Base-by-base conservation (phyloP, 192 early-diverging fungal species). In the Coemansia sp. region DNA sequence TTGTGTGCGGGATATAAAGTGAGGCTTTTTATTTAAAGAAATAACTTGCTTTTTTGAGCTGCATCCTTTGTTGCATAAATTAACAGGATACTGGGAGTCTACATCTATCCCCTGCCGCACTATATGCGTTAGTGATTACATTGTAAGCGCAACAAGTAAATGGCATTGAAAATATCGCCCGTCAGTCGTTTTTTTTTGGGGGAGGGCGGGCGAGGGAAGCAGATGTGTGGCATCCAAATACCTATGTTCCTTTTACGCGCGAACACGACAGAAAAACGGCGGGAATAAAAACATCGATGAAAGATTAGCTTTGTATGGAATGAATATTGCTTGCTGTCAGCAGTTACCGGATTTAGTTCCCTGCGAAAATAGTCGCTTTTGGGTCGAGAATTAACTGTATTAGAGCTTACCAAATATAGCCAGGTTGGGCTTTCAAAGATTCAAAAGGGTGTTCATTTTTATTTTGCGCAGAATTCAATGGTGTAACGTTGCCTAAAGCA, bases 41-140 rank as follows among this genome's bases (percentile, higher is more conserved):
- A 24, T 2, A 24, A 26, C 24, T 7, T 10, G 10, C 23, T 52
- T 21, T 5, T 12, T 26, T 12, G 23, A 7, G 56, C 6, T 34
- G 35, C 57, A 26, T 59, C 5, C 20, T n/a, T 59, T 59, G 10
- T 39, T 59, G 57, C 57, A 38, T 59, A 59, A 14, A 59, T 59
- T 59, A 59, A 59, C 3, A 7, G 35, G 57, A 59, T n/a, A 59
- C 36, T 59, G 18, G 35, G 30, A 21, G 30, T 26, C 24, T 38
- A n/a, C 18, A 18, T 59, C 18, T 36, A 14, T 33, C 53, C 26
- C 26, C 10, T 18, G 23, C 26, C 16, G 55, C 26, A 33, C 55
- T 33, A 56, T 56, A 56, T 26, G 26, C 26, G 46, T 20, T 18
- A 20, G 46, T 20, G n/a, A n/a, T 41, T 7, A 7, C 9, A 41